Evolutionary conservation across 1,139 yeast species (phyloP), one percentile per base, ranked within the genome.

Genomic region (Yamadazyma diospyri): DNA sequence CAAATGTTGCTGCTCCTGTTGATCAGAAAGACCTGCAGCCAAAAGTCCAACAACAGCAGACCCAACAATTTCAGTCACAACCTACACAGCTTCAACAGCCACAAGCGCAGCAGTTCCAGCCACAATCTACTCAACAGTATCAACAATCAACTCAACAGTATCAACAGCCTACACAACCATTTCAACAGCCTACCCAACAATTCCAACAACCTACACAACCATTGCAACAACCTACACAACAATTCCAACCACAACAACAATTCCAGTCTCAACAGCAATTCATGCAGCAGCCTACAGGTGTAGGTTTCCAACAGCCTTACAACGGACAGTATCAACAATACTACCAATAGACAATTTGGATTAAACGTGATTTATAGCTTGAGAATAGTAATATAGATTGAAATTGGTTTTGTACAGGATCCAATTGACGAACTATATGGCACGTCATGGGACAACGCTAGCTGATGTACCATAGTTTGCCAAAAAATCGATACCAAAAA

Each of bases 1-100:
- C 67, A 2, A 55, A 51, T 36, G 60, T 55, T 13, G 61, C 54
- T 2, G 52, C 36, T 2, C 53, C 53, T 4, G 43, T 39, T 16
- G 45, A 38, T 12, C 51, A 37, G 22, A 45, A 31, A 5, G 50
- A 39, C n/a, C 51, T 42, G 23, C 47, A 35, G 15, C 54, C 38
- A 30, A 52, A 40, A 25, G 8, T 7, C 6, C 51, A 37, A 12
- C 51, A 41, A 23, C 55, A 37, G 16, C 51, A 42, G 23, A 51
- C 41, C 24, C 49, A 42, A 27, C 51, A 37, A 30, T 57, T 47
- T 20, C 48, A 37, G 21, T 45, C 40, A 23, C 27, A 18, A 14
- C 30, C 7, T 5, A 8, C 10, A 4, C 12, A 5, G 5, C 29
- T 16, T 9, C 24, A 27, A 9, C 30, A 27, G 14, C 17, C 10